Evolutionary conservation across 208 protist species (phyloP), one percentile per base, ranked within the genome.

Genomic region (Trypanosoma vivax): DNA sequence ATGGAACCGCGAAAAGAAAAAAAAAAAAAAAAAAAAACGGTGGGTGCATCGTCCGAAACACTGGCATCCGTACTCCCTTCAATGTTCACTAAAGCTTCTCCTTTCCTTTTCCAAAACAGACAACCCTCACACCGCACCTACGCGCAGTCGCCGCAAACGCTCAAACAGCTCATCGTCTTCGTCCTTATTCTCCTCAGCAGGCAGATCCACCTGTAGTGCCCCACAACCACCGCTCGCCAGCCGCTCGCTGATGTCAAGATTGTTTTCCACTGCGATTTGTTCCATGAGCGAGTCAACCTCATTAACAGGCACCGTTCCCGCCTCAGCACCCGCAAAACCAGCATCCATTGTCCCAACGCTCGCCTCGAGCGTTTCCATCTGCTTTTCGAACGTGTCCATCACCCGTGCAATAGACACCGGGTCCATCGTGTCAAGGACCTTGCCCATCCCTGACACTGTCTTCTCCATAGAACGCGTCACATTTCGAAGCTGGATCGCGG

Each of bases 361-460:
- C 4, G 98, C 91, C 61, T 98, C 97, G 30, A 99, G 55, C 34
- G 79, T 88, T 35, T 97, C 95, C 37, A 98, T 90, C 70, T 98
- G 97, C 75, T 87, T 63, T 72, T 99, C 97, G 55, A 99, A 99
- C 70, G 88, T 79, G 55, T 99, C 96, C 97, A 99, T 98, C 4
- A 97, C 84, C 53, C 61, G 59, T 6, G 85, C 68, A 23, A 94
- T 93, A 57, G 80, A 76, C 58, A 90, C 86, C 9, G 97, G 74
- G 62, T 98, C 85, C 94, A 98, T 97, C 9, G 71, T 75, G 35
- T 74, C 61, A 40, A 97, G 74, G 11, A 95, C 88, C 51, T 87
- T 93, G n/a, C 97, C 96, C 87, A 99, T 96, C 14, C 76, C 76
- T 51, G 95, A 96, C 18, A 98, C 92, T 2, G 97, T 88, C 31